Conservation (phyloP, 1,284 basidiomycete genomes). For the Exsudoporus floridanus region DNA sequence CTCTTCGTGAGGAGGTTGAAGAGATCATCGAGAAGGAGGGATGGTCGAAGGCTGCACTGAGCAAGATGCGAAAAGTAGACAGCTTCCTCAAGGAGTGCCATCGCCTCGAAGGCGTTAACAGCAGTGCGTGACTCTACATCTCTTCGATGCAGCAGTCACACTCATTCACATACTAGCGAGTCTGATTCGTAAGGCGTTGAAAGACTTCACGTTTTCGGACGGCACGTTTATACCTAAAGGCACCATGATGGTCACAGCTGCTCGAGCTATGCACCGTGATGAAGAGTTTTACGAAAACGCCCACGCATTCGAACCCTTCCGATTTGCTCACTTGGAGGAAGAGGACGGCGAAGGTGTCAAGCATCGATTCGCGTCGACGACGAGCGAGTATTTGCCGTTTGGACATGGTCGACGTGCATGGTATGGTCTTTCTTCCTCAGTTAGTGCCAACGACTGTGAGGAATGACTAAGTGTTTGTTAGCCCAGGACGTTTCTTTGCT, state of each 20-base stretch:
- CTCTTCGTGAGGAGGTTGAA: no score
- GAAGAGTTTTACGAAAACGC: conserved; percentile 26
- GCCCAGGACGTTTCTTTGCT: conserved; percentile 19
- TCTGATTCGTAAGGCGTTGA: conserved; percentile 33
- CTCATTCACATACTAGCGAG: conserved; percentile 20
- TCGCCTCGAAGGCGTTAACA: no score
- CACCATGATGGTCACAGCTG: conserved; percentile 23
- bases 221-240: conserved; percentile 42
- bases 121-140: no score
- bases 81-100: no score
- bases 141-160: neutral
- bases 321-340: conserved; percentile 10
- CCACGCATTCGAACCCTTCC: conserved; percentile 16
- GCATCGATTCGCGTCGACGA: conserved; percentile 18
- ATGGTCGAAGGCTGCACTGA: conserved; percentile 43
- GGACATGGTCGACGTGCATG: conserved; percentile 5
- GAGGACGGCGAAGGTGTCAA: conserved; percentile 13
- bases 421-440: neutral
- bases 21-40: conserved; percentile 38
- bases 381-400: conserved; percentile 6
- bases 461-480: neutral
- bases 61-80: conserved; percentile 38
- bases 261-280: conserved; percentile 27
- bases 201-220: conserved; percentile 25
- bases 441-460: no score